Conservation (phyloP, 2,329 filamentous ascomycete genomes). For the Aphanocladium album region DNA sequence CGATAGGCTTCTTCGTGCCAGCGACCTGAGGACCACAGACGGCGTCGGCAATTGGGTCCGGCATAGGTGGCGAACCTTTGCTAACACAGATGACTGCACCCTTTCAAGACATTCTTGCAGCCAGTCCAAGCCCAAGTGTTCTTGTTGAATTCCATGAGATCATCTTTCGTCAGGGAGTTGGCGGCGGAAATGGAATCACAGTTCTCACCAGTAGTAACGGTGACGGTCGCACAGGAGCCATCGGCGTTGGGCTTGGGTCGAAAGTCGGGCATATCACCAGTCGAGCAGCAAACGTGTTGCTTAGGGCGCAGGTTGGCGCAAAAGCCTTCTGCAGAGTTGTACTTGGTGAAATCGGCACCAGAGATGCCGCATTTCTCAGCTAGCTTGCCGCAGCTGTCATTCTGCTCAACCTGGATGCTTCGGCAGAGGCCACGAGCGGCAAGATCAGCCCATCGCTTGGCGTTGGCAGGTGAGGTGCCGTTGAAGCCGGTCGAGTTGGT, state of each 20-base stretch:
- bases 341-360: conserved; percentile 30
- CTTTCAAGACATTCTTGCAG: conserved; percentile 14
- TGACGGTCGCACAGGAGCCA: conserved; percentile 31
- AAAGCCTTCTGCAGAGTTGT: conserved; percentile 27
- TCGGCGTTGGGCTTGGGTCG: conserved; percentile 29
- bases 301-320: conserved; percentile 22
- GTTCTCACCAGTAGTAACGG: conserved; percentile 26
- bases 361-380: conserved; percentile 36
- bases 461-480: neutral
- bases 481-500: conserved; percentile 1
- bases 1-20: conserved; percentile 17
- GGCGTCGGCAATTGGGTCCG: conserved; percentile 15
- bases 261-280: conserved; percentile 29
- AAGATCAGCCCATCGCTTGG: neutral
- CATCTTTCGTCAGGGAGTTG: conserved; percentile 14
- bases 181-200: conserved; percentile 27
- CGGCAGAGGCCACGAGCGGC: neutral
- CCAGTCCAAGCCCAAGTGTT: conserved; percentile 22
- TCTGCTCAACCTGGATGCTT: conserved; percentile 24
- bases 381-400: conserved; percentile 33
- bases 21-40: conserved; percentile 19
- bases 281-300: conserved; percentile 28
- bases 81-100: conserved; percentile 19
- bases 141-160: conserved; percentile 23
- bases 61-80: conserved; percentile 20